A percentile compares a stretch with the other conserved stretches of the same genome.
phyloP scores from a whole-genome alignment of 2,329 filamentous ascomycete species.

The Trichoderma atrobrunneum region DNA sequence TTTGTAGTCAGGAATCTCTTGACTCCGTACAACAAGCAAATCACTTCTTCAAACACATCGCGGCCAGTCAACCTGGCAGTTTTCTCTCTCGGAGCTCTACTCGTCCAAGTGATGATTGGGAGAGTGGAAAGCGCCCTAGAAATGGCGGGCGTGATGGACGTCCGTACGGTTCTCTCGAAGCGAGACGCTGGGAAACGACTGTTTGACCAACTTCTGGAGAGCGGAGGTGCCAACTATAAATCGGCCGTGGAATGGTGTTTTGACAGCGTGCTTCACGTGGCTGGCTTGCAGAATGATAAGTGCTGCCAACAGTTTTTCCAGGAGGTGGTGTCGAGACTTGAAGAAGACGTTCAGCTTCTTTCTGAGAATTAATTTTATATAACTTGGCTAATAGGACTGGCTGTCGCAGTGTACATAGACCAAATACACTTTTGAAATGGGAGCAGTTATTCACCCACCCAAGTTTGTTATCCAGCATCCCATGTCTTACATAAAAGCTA shows the following conservation, averaged over 20 bases:
- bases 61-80: neutral
- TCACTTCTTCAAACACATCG: neutral
- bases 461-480: too few relatives aligned
- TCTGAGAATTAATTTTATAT: neutral
- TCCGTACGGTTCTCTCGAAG: neutral
- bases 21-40: neutral
- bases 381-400: too few relatives aligned
- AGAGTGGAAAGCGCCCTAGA: neutral
- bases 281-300: neutral
- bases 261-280: neutral
- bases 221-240: neutral
- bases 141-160: neutral
- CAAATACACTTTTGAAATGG: neutral
- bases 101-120: neutral
- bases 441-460: too few relatives aligned
- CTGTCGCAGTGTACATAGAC: neutral
- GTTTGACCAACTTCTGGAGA: neutral
- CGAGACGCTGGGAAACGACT: neutral
- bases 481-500: too few relatives aligned
- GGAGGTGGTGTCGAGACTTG: neutral
- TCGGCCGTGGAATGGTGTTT: neutral
- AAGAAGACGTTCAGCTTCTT: neutral
- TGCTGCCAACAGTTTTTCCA: neutral
- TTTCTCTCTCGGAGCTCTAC: neutral
- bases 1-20: neutral